Percentiles rank a stretch among this genome's conserved stretches.
Conservation (phyloP, 2,329 filamentous ascomycete species). For the Plectosphaerella cucumerina region DNA sequence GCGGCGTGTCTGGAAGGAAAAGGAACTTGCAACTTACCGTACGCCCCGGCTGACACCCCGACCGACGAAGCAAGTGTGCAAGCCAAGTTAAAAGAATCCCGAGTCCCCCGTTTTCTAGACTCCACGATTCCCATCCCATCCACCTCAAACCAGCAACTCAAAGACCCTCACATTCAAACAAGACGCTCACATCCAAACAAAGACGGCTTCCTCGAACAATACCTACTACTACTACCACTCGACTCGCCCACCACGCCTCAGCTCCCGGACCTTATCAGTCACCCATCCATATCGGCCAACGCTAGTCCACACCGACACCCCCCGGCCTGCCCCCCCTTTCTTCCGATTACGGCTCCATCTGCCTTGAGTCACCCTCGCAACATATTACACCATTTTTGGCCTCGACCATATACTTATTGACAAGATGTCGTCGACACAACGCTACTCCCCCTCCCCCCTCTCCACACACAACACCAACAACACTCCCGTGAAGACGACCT, state of each 20-base stretch:
- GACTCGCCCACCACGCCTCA: neutral
- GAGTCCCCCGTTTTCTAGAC: neutral
- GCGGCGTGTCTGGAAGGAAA: neutral
- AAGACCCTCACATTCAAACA: neutral
- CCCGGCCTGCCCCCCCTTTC: neutral
- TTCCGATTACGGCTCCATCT: conserved; percentile 4
- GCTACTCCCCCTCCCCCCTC: neutral
- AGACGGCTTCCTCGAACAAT: too few species aligned
- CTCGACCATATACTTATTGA: conserved; percentile 1
- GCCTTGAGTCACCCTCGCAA: conserved; percentile 3
- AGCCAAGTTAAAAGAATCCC: neutral
- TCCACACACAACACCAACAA: neutral
- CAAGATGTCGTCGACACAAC: conserved; percentile 1
- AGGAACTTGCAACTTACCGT: too few species aligned
- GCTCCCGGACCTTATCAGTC: neutral
- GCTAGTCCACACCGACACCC: neutral
- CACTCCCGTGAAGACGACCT: conserved; percentile 11
- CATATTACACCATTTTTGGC: conserved; percentile 3
- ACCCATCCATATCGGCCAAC: neutral
- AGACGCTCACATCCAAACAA: neutral
- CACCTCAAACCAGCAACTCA: neutral
- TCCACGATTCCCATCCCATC: neutral
- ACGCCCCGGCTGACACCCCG: neutral
- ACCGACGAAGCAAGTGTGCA: too few species aligned
- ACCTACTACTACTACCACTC: too few species aligned